Conservation (phyloP, 805 yeast species). For the Geotrichum ghanense region DNA sequence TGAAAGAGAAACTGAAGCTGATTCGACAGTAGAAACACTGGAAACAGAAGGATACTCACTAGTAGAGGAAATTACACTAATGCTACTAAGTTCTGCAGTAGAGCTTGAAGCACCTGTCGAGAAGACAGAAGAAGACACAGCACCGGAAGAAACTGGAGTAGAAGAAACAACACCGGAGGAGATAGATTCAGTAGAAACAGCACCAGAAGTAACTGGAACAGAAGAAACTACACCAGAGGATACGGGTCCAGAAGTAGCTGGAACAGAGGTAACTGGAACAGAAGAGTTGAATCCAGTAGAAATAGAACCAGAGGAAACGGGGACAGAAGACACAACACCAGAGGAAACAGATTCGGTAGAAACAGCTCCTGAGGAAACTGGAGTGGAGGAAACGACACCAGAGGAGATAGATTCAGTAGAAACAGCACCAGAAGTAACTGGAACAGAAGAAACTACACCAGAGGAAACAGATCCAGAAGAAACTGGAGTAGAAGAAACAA, state of each 20-base stretch:
- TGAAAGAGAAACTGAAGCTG: not conserved
- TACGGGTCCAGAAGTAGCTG: conserved; percentile 2
- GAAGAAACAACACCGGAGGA: conserved; percentile 2
- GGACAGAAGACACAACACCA: conserved; percentile 3
- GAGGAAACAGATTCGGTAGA: conserved; percentile 4
- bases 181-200: conserved; percentile 4
- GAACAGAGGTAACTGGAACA: conserved; percentile 3
- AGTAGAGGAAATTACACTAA: not conserved
- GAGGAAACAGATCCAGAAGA: not conserved
- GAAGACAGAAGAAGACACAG: not conserved
- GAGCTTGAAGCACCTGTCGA: not conserved
- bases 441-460: not conserved
- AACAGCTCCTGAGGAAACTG: not conserved
- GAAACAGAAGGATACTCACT: not conserved
- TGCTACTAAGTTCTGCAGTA: not conserved
- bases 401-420: not conserved
- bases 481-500: not conserved
- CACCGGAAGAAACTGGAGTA: not conserved
- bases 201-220: conserved; percentile 1
- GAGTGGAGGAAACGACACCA: not conserved
- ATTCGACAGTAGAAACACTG: not conserved
- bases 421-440: not conserved
- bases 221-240: not conserved
- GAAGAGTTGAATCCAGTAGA: not conserved
- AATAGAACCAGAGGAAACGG: not conserved